A percentile compares a stretch with the other conserved stretches of the same genome.
Evolutionary conservation across 768 basidiomycete genomes (phyloP).

Genomic region (Kwoniella heveanensis): DNA sequence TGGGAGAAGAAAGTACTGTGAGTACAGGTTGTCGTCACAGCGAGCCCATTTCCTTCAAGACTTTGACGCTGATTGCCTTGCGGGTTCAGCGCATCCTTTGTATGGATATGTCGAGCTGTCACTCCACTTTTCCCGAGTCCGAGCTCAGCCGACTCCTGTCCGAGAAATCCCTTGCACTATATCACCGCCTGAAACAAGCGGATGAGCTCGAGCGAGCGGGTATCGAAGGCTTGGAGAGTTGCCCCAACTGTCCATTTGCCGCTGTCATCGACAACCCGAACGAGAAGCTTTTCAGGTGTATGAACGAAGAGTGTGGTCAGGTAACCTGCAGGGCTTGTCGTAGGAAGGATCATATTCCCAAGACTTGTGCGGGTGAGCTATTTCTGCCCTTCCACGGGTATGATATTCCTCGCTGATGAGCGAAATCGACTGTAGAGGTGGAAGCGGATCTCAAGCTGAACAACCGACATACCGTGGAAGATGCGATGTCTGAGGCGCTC

Average conservation of each 20-base stretch:
- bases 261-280: constrained; percentile 71
- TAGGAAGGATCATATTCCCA: constrained; percentile 60
- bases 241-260: constrained; percentile 87
- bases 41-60: background rate
- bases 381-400: background rate
- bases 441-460: constrained; percentile 75
- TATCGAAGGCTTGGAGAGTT: constrained; percentile 79
- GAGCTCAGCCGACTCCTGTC: constrained; percentile 72
- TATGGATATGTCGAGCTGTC: constrained; percentile 76
- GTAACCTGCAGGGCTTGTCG: constrained; percentile 81
- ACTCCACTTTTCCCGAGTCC: constrained; percentile 67
- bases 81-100: constrained; percentile 64
- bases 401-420: background rate
- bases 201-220: constrained; percentile 78
- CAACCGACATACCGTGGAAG: constrained; percentile 77
- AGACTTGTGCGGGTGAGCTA: constrained; percentile 53
- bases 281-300: constrained; percentile 67
- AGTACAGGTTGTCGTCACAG: no score
- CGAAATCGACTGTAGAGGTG: constrained; percentile 56
- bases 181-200: constrained; percentile 65
- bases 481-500: constrained; percentile 87
- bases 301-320: constrained; percentile 65
- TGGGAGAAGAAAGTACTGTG: constrained; percentile 58
- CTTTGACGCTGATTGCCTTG: constrained; percentile 60
- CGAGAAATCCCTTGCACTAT: constrained; percentile 68